Evolutionary conservation across 768 basidiomycete genomes (phyloP).

Genomic region (Suillus cothurnatus): DNA sequence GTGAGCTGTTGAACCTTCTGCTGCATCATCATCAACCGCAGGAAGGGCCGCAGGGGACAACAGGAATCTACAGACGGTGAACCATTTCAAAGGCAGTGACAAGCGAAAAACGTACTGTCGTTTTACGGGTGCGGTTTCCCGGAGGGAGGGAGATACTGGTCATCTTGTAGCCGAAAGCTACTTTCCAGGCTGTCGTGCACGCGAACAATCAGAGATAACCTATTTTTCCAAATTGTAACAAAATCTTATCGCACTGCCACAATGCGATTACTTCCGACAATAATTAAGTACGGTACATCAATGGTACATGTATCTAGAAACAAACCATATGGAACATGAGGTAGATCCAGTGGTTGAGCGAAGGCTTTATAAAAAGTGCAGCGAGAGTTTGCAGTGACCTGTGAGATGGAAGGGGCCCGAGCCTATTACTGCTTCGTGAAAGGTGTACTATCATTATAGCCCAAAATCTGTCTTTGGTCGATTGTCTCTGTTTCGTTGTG

Average conservation of each 20-base stretch:
- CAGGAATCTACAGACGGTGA: slow-evolving; percentile 41
- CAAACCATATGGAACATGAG: background rate
- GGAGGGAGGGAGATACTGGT: slow-evolving; percentile 23
- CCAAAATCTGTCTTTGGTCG: background rate
- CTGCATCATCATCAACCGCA: slow-evolving; percentile 57
- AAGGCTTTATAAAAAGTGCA: background rate
- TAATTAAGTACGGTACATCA: no score
- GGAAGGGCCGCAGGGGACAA: slow-evolving; percentile 30
- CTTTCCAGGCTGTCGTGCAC: background rate
- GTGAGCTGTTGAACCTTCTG: slow-evolving; percentile 57
- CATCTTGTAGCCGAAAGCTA: slow-evolving; percentile 2
- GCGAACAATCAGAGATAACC: background rate
- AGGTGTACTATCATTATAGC: background rate
- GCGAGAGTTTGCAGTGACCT: background rate
- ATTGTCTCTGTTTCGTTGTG: background rate
- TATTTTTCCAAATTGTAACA: background rate
- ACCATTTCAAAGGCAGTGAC: background rate
- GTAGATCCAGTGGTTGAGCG: background rate
- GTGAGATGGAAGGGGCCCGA: background rate
- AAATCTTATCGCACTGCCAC: slow-evolving; percentile 3
- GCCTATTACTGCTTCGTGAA: background rate
- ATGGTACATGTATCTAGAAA: background rate
- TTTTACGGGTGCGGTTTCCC: slow-evolving; percentile 59
- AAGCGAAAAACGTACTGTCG: slow-evolving; percentile 42
- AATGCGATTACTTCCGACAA: background rate